A percentile compares a stretch with the other conserved stretches of the same genome.
These are phyloP conservation scores for Cucurbita pepo DNA, from an alignment of 306 rosid species.

Conservation along the genomic window DNA sequence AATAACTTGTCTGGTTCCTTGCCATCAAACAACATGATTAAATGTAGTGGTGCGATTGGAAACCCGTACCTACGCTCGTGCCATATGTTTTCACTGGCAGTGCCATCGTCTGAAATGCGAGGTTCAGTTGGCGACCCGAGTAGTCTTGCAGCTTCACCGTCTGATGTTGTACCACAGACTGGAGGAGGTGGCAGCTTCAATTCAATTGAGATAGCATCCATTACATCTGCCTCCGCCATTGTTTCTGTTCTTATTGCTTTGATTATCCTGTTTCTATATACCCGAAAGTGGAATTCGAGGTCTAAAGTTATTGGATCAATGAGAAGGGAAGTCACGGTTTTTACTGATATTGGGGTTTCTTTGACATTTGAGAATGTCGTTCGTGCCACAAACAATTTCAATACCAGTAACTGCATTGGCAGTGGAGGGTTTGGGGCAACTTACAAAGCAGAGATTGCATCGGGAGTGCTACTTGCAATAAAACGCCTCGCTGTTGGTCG, in stretches of 20 bases:
- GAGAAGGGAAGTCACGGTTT: slow-evolving; percentile 65
- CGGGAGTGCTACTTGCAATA: slow-evolving; percentile 52
- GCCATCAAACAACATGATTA: slow-evolving; percentile 45
- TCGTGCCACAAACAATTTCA: slow-evolving; percentile 62
- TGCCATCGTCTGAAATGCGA: slow-evolving; percentile 33
- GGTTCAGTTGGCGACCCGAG: slow-evolving; percentile 20
- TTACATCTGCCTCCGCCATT: slow-evolving; percentile 88
- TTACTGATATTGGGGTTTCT: slow-evolving; percentile 59
- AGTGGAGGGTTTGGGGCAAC: slow-evolving; percentile 96
- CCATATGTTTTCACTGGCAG: slow-evolving; percentile 21
- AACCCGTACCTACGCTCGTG: slow-evolving; percentile 54
- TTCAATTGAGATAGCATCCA: slow-evolving; percentile 86
- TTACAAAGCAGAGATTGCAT: slow-evolving; percentile 71
- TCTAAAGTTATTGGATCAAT: slow-evolving; percentile 47
- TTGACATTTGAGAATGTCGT: slow-evolving; percentile 72
- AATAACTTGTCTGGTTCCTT: slow-evolving; percentile 78
- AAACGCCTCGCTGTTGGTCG: slow-evolving; percentile 87
- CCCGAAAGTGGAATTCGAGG: slow-evolving; percentile 67
- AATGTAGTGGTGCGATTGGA: slow-evolving; percentile 68
- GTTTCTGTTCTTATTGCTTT: slow-evolving; percentile 72
- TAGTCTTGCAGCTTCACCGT: slow-evolving; percentile 26
- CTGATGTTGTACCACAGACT: slow-evolving; percentile 9
- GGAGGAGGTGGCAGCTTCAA: slow-evolving; percentile 28
- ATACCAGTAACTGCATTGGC: slow-evolving; percentile 77
- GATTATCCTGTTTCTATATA: slow-evolving; percentile 48